phyloP scores from a whole-genome alignment of 1,139 yeast species.

The Magnusiomyces tetraspermus region DNA sequence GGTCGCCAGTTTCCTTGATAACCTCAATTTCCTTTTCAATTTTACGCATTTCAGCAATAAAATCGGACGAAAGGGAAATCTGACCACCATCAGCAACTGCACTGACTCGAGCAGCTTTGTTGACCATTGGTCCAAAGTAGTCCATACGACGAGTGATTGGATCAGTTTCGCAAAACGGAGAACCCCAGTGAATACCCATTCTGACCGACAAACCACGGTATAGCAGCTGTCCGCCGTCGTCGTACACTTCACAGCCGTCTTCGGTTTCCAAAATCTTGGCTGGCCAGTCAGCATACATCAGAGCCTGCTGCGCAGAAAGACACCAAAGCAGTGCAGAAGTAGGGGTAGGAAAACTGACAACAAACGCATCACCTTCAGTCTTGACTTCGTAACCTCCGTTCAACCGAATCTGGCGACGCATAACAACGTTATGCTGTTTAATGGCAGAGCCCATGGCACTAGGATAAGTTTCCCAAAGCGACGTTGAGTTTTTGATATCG shows the following conservation, averaged over 20 bases:
- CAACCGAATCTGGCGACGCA: constrained; percentile 87
- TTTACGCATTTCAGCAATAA: constrained; percentile 58
- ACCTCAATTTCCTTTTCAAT: constrained; percentile 47
- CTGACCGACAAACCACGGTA: constrained; percentile 89
- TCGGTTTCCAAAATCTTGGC: constrained; percentile 76
- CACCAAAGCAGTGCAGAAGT: constrained; percentile 91
- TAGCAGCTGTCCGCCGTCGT: constrained; percentile 48
- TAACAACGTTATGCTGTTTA: constrained; percentile 81
- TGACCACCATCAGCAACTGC: constrained; percentile 99
- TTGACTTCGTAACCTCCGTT: constrained; percentile 97
- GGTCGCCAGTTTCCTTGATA: constrained; percentile 34
- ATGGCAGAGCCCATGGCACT: constrained; percentile 95
- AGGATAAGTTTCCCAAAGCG: constrained; percentile 88
- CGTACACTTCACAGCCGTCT: constrained; percentile 79
- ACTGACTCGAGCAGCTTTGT: constrained; percentile 85
- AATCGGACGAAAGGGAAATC: constrained; percentile 76
- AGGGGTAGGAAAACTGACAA: constrained; percentile 96
- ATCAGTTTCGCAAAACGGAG: constrained; percentile 93
- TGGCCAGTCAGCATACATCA: constrained; percentile 90
- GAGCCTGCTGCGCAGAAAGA: constrained; percentile 79
- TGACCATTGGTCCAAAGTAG: constrained; percentile 97
- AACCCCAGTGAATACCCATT: constrained; percentile 98
- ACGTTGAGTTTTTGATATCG: constrained; percentile 89
- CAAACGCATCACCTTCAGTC: constrained; percentile 98
- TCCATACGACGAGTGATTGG: constrained; percentile 96